These are phyloP conservation scores for Russula earlei DNA, from an alignment of 768 basidiomycete species.

Conservation along the genomic window DNA sequence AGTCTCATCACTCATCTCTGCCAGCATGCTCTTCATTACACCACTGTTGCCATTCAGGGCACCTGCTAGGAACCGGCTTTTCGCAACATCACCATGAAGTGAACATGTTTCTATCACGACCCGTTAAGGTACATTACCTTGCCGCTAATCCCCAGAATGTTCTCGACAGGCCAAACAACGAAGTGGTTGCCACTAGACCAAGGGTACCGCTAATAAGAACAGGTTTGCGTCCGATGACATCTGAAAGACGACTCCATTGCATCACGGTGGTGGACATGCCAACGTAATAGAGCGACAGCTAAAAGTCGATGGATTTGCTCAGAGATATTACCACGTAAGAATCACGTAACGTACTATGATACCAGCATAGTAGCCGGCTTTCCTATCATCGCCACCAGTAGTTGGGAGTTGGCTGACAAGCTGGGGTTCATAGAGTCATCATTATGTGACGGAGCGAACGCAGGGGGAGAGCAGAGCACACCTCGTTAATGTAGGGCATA, in stretches of 20 bases:
- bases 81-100: not conserved
- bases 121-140: conserved; percentile 19
- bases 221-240: conserved; percentile 39
- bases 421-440: no score
- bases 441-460: not conserved
- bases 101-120: not conserved
- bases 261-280: conserved; percentile 37
- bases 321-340: not conserved
- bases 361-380: not conserved
- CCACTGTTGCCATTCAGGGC: not conserved
- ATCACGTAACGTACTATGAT: not conserved
- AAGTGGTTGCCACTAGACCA: conserved; percentile 27
- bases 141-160: conserved; percentile 25
- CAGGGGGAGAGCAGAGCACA: not conserved
- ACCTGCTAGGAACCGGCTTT: conserved; percentile 2
- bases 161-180: conserved; percentile 30
- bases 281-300: conserved; percentile 41
- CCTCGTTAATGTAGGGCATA: not conserved
- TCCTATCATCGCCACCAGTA: not conserved
- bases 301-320: no score
- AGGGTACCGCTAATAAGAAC: conserved; percentile 33
- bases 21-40: conserved; percentile 32
- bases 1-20: conserved; percentile 51
- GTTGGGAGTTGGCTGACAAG: not conserved
- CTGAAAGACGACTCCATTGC: conserved; percentile 40